Conservation (phyloP, 768 basidiomycete species). For the Tephrocybe sp. region DNA sequence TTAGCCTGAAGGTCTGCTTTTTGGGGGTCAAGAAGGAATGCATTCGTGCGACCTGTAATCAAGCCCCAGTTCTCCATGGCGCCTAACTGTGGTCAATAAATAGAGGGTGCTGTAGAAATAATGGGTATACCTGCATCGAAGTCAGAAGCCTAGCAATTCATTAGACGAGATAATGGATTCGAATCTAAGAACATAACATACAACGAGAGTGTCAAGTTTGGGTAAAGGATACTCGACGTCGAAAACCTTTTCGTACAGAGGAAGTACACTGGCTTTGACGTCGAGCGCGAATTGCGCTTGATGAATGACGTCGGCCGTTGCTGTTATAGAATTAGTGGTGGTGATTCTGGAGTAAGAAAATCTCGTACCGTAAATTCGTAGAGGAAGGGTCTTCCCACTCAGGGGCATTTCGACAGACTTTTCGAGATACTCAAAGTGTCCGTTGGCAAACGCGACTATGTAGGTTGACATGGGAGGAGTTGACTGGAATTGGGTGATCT, state of each 20-base stretch:
- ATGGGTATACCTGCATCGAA: constrained; percentile 71
- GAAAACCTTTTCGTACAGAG: constrained; percentile 91
- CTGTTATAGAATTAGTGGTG: constrained; percentile 32
- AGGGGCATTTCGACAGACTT: constrained; percentile 77
- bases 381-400: constrained; percentile 76
- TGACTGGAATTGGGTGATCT: constrained; percentile 76
- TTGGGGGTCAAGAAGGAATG: constrained; percentile 78
- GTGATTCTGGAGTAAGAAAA: neutral
- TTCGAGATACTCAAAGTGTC: constrained; percentile 72
- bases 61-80: constrained; percentile 97
- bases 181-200: constrained; percentile 29
- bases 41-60: constrained; percentile 85
- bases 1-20: constrained; percentile 70
- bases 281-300: constrained; percentile 88
- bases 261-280: constrained; percentile 78
- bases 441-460: constrained; percentile 86
- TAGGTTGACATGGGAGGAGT: constrained; percentile 90
- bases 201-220: constrained; percentile 91
- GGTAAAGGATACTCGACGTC: constrained; percentile 91
- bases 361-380: constrained; percentile 78
- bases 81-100: constrained; percentile 32
- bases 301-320: constrained; percentile 78
- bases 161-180: neutral
- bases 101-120: neutral
- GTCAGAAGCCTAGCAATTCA: constrained; percentile 58